Evolutionary conservation across 2,329 filamentous ascomycete genomes (phyloP), one percentile per base, ranked within the genome.

Genomic region (Aspergillus ustus): DNA sequence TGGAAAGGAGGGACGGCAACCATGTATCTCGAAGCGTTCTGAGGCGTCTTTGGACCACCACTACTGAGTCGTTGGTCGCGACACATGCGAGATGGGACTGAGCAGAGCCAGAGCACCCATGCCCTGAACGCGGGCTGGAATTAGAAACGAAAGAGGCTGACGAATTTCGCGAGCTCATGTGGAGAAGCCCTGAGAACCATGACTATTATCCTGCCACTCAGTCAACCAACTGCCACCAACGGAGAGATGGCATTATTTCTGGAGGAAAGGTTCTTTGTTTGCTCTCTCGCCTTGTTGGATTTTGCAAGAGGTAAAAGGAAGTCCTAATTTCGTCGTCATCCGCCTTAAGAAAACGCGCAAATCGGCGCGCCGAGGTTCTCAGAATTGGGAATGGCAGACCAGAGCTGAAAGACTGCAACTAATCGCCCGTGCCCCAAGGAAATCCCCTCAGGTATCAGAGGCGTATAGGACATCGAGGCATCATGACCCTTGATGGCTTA

Each of bases 141-240:
- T 53, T 44, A 55, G 17, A 17, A 44, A 37, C 31, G 15, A 44
- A 28, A 43, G 37, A 40, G 17, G 54, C 55, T 57, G 55, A 57
- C 55, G 55, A 57, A 57, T 57, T 52, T 31, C 22, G 20, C 22
- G 48, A 57, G 55, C 55, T 57, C 48, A 40, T 57, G 55, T 57
- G 55, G 55, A 52, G 55, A 44, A 57, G 37, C 34, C 34, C 15
- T 49, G 11, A 11, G 15, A 40, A 13, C 34, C 34, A 40, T 40
- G 15, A 5, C 34, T 11, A 25, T 25, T 25, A 31, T 29, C 15
- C 17, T 29, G 22, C n/a, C 19, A 31, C 15, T 19, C 49, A 37
- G 29, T 37, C 19, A 37, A 40, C n/a, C 8, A 48, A 28, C 45
- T 15, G 20, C 22, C 20, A 20, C 45, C 19, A 48, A 40, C 34